A percentile compares a stretch with the other conserved stretches of the same genome.
Evolutionary conservation across 140 eudicot species (phyloP).

Genomic region (Anethum foeniculum): DNA sequence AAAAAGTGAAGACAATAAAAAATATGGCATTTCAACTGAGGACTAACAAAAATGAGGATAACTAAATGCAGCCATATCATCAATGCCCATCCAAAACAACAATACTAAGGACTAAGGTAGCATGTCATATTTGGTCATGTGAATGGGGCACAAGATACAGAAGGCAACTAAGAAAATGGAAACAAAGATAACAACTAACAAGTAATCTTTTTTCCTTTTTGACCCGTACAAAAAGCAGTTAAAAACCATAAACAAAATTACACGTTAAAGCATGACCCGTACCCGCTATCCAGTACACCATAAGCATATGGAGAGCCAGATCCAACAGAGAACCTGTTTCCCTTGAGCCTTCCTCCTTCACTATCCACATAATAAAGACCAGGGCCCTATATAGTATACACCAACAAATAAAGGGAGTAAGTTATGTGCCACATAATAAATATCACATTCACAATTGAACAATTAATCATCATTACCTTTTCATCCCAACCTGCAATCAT

Average conservation of each 20-base stretch:
- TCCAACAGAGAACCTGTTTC: conserved; percentile 85
- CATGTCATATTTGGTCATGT: not conserved
- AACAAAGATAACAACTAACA: not conserved
- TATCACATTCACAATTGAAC: not conserved
- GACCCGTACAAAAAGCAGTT: not conserved
- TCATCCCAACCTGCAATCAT: conserved; percentile 99
- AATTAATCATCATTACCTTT: conserved; percentile 32
- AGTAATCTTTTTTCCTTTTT: not conserved
- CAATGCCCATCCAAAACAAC: not conserved
- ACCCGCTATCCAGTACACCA: conserved; percentile 98
- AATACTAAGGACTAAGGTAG: not conserved
- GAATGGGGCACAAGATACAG: not conserved
- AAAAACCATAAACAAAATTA: not conserved
- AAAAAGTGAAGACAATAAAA: not conserved
- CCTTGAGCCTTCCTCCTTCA: conserved; percentile 98
- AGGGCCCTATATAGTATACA: conserved; percentile 70
- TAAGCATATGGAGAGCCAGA: conserved; percentile 99
- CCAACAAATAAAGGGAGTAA: not conserved
- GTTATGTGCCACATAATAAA: not conserved
- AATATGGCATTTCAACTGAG: not conserved
- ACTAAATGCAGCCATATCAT: not conserved
- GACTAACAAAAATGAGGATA: not conserved
- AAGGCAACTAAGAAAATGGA: not conserved
- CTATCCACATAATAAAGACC: conserved; percentile 98
- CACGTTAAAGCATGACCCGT: conserved; percentile 8